Base-by-base conservation (phyloP, 2,329 filamentous ascomycete genomes). In the Verticillium nonalfalfae region DNA sequence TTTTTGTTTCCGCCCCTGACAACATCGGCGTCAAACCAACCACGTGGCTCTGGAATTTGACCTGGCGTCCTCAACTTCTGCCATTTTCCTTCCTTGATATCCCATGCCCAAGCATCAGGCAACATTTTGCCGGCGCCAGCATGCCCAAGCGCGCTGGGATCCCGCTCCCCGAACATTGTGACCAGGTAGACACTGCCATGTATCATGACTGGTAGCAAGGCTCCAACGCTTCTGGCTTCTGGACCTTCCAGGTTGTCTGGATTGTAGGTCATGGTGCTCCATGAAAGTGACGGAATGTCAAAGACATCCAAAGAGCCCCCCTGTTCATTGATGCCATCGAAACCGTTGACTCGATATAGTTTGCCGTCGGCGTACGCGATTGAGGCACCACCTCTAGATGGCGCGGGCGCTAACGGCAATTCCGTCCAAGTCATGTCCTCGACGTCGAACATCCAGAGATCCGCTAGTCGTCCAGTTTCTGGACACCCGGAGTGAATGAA, bases 401-500 rank as follows among this genome's bases (percentile, higher is more conserved):
- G 81, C 0, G 71, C 78, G 0, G 84, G 84, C 0, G 86, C 85
- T 15, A 78, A 68, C 0, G 79, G 66, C 9, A 84, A 73, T 62
- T 82, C 72, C 1, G 70, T 77, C 87, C 87, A 89, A 1, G 69
- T 63, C n/a, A 69, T 71, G 0, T 67, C 69, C 1, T 66, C 63
- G 11, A 85, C 34, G 56, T 79, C 75, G 69, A 89, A 89, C 0
- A 77, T 74, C 87, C 87, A 89, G 1, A 89, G 72, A 67, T 90
- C 86, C 0, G 75, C 73, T 0, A 88, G 73, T 0, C 86, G 76
- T 1, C 83, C 86, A 3, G 74, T 75, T 21, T 79, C 78, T 0
- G 85, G 82, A 63, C 85, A 89, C 0, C 86, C 86, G 1, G 85
- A 83, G 66, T 89, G 86, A 14, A 89, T 45, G 68, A 79, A 89